Percentiles rank a stretch among this genome's conserved stretches.
These are phyloP conservation scores for Pleurotus citrinopileatus DNA, from an alignment of 768 basidiomycete genomes.

Conservation along the genomic window DNA sequence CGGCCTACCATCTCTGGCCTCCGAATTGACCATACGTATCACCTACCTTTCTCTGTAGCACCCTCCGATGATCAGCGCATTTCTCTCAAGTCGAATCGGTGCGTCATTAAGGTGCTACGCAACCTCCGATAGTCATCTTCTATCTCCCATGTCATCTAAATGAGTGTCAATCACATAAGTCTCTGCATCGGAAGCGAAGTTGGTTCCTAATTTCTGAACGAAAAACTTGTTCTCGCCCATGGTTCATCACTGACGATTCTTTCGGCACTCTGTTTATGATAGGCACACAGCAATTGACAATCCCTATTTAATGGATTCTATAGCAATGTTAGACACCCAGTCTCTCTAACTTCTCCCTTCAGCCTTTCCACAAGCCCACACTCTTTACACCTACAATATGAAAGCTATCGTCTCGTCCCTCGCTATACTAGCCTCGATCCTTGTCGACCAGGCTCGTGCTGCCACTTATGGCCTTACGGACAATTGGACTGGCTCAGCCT, in stretches of 20 bases:
- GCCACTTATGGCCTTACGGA: constrained; percentile 40
- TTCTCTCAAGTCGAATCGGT: no score
- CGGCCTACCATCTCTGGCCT: no score
- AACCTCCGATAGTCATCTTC: neutral
- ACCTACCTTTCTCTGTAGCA: no score
- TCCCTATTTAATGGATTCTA: neutral
- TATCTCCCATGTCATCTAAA: neutral
- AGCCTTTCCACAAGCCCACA: neutral
- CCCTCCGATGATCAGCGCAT: no score
- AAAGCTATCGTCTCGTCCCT: neutral
- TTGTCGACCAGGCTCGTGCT: constrained; percentile 21
- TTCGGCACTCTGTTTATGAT: neutral
- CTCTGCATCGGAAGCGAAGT: neutral
- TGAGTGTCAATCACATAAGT: neutral
- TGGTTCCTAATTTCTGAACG: constrained; percentile 1
- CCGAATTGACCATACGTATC: no score
- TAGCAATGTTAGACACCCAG: neutral
- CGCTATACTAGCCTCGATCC: neutral
- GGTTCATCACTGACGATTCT: neutral
- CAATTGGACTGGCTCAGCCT: constrained; percentile 41
- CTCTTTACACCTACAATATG: neutral
- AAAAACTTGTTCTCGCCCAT: neutral
- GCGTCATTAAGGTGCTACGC: no score
- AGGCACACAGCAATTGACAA: neutral
- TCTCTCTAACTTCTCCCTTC: neutral